Percentiles rank a stretch among this genome's conserved stretches.
phyloP scores from a whole-genome alignment of 768 basidiomycete species.

The Boletus pseudo-olivaceus region DNA sequence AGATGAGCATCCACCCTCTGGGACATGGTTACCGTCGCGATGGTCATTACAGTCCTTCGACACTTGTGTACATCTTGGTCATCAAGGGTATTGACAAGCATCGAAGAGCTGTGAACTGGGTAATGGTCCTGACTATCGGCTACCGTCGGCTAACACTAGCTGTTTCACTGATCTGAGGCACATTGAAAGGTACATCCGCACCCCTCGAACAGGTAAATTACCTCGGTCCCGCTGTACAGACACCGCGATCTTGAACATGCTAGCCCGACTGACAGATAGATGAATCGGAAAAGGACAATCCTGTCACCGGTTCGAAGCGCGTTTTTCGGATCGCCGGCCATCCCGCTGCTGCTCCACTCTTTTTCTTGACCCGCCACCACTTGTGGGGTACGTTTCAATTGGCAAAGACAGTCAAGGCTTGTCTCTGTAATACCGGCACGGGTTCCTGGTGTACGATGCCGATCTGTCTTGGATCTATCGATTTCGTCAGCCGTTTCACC shows the following conservation, averaged over 20 bases:
- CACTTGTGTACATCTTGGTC: neutral
- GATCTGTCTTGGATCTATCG: neutral
- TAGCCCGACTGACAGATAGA: neutral
- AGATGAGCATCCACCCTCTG: neutral
- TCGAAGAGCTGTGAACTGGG: too few relatives aligned
- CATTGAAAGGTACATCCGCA: neutral
- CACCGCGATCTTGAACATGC: neutral
- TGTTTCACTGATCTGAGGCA: too few relatives aligned
- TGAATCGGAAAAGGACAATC: neutral
- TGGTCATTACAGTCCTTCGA: neutral
- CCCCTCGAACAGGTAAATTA: neutral
- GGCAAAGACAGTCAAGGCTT: neutral
- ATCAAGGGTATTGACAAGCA: neutral
- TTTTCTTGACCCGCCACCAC: neutral
- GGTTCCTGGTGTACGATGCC: neutral
- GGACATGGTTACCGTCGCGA: neutral
- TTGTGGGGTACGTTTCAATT: neutral
- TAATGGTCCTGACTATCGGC: too few relatives aligned
- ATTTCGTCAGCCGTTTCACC: neutral
- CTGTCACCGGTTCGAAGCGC: neutral
- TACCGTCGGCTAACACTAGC: too few relatives aligned
- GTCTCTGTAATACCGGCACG: neutral
- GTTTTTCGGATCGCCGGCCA: neutral
- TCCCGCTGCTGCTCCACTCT: too few relatives aligned
- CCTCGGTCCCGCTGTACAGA: slow-evolving; percentile 1